phyloP scores from a whole-genome alignment of 768 basidiomycete genomes.

The Tulasnella sp. region DNA sequence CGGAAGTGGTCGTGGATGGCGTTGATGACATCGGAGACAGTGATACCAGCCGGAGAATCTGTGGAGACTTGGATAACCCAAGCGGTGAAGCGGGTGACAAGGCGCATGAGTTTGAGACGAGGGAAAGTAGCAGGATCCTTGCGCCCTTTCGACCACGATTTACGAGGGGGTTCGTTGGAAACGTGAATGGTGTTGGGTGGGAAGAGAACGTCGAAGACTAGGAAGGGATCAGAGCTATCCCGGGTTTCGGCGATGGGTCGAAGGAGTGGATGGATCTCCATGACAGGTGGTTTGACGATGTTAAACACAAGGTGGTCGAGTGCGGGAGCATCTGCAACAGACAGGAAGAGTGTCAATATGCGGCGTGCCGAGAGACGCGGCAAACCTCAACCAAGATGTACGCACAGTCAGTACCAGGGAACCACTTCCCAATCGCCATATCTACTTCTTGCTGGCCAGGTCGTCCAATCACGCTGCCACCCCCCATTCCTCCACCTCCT shows the following conservation, averaged over 20 bases:
- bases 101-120: constrained; percentile 18
- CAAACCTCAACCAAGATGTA: neutral
- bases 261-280: constrained; percentile 20
- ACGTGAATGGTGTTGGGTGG: constrained; percentile 22
- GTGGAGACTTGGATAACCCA: constrained; percentile 22
- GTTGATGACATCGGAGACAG: constrained; percentile 18
- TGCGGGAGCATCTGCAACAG: constrained; percentile 13
- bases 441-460: constrained; percentile 6
- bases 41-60: constrained; percentile 8
- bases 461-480: constrained; percentile 13
- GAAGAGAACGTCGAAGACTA: constrained; percentile 21
- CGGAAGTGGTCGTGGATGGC: constrained; percentile 20
- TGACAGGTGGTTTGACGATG: constrained; percentile 19
- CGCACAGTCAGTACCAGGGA: constrained; percentile 15
- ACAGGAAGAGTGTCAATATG: neutral
- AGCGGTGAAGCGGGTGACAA: constrained; percentile 15
- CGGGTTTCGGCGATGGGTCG: constrained; percentile 12
- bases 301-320: constrained; percentile 19
- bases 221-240: constrained; percentile 9
- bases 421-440: constrained; percentile 13
- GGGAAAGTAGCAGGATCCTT: constrained; percentile 23
- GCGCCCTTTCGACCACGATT: constrained; percentile 22
- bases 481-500: constrained; percentile 3
- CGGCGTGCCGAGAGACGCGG: neutral
- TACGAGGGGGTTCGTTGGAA: constrained; percentile 19